Evolutionary conservation across 805 yeast species (phyloP).

Genomic region (Teunomyces panamensis): DNA sequence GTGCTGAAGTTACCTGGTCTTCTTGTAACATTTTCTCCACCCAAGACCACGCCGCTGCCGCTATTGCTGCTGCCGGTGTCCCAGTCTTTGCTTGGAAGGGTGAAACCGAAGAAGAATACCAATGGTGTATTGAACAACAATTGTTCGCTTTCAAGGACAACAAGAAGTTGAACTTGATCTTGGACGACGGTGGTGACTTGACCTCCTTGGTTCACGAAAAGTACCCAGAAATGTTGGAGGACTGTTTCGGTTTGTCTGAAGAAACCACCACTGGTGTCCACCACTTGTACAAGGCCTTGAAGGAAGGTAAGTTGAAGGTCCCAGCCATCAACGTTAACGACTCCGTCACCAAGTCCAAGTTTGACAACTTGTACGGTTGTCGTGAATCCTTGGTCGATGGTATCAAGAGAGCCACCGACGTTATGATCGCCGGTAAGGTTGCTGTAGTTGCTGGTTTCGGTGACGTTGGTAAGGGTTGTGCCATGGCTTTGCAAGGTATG

Average conservation of each 20-base stretch:
- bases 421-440: slow-evolving; percentile 98
- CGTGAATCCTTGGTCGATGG: slow-evolving; percentile 98
- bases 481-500: slow-evolving; percentile 97
- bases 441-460: slow-evolving; percentile 99
- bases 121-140: slow-evolving; percentile 99
- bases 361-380: slow-evolving; percentile 99
- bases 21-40: slow-evolving; percentile 99
- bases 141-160: slow-evolving; percentile 95
- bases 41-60: slow-evolving; percentile 99
- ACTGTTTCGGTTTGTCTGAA: slow-evolving; percentile 94
- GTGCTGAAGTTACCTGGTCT: slow-evolving; percentile 99
- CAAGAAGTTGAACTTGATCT: slow-evolving; percentile 91
- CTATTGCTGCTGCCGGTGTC: slow-evolving; percentile 98
- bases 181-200: slow-evolving; percentile 99
- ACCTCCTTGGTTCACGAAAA: slow-evolving; percentile 95
- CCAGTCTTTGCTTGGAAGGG: slow-evolving; percentile 99
- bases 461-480: slow-evolving; percentile 99
- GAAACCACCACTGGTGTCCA: slow-evolving; percentile 99
- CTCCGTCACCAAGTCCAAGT: slow-evolving; percentile 98
- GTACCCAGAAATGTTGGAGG: slow-evolving; percentile 96
- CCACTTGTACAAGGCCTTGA: slow-evolving; percentile 95
- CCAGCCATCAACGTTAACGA: slow-evolving; percentile 99
- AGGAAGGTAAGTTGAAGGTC: slow-evolving; percentile 84
- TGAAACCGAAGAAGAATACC: slow-evolving; percentile 99
- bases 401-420: slow-evolving; percentile 99